phyloP scores from a whole-genome alignment of 2,329 filamentous ascomycete species.

The Pseudocercospora fuligena region DNA sequence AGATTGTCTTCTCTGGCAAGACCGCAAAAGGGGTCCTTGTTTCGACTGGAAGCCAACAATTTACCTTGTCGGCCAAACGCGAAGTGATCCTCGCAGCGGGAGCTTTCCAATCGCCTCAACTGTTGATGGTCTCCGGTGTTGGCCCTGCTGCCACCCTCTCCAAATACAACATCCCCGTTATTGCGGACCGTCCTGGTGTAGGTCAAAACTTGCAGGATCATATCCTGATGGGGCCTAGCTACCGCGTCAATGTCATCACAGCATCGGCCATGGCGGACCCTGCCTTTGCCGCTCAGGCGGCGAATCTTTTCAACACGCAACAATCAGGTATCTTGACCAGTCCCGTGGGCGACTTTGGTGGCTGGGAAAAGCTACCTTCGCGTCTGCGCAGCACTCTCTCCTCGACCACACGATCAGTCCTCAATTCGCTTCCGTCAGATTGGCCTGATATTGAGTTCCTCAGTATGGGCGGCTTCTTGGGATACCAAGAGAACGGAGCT shows the following conservation, averaged over 20 bases:
- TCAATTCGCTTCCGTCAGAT: conserved; percentile 15
- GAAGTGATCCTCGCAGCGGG: conserved; percentile 32
- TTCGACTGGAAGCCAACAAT: background rate
- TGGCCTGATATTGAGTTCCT: conserved; percentile 21
- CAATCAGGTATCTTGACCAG: conserved; percentile 19
- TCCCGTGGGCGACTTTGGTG: conserved; percentile 15
- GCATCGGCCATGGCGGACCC: conserved; percentile 18
- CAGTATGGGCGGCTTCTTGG: too few species aligned
- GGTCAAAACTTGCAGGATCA: conserved; percentile 29
- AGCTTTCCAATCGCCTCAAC: conserved; percentile 36
- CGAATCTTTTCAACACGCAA: too few species aligned
- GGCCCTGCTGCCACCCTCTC: conserved; percentile 21
- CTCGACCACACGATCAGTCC: conserved; percentile 2
- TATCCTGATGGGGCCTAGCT: conserved; percentile 20
- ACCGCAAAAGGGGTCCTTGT: conserved; percentile 32
- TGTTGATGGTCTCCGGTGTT: conserved; percentile 37
- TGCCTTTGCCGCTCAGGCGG: background rate
- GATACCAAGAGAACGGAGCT: conserved; percentile 3
- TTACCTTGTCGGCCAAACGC: conserved; percentile 7
- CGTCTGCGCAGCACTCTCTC: conserved; percentile 7
- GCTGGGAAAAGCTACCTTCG: conserved; percentile 22
- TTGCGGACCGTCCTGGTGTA: conserved; percentile 27
- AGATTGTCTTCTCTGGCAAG: conserved; percentile 35
- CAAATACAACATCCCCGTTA: conserved; percentile 25
- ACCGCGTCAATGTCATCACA: conserved; percentile 19